Evolutionary conservation across 805 yeast species (phyloP).

Genomic region (Starmerella floris): DNA sequence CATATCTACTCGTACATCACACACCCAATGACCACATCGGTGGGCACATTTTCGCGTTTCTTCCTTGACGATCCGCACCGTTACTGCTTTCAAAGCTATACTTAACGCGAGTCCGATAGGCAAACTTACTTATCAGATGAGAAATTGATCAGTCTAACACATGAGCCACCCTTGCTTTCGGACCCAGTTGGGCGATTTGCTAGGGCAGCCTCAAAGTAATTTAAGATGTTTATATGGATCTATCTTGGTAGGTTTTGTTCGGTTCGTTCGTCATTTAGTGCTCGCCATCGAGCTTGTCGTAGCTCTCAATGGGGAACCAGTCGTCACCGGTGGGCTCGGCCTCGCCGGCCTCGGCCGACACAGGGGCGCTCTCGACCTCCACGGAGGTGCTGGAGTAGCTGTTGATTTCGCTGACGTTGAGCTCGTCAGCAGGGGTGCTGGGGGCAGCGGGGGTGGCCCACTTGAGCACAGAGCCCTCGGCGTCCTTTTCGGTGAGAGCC

Average conservation of each 20-base stretch:
- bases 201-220: no score
- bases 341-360: constrained; percentile 17
- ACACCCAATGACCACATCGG: no score
- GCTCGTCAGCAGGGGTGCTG: constrained; percentile 67
- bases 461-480: constrained; percentile 64
- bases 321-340: constrained; percentile 25
- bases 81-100: no score
- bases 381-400: constrained; percentile 36
- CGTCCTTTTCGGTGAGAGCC: constrained; percentile 56
- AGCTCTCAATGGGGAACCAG: constrained; percentile 33
- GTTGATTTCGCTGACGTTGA: constrained; percentile 41
- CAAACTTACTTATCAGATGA: no score
- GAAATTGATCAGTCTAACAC: no score
- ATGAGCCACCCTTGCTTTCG: no score
- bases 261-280: constrained; percentile 26
- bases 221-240: no score
- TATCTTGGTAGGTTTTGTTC: not conserved
- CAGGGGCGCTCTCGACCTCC: constrained; percentile 26
- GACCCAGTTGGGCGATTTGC: no score
- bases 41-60: no score
- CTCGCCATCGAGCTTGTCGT: constrained; percentile 23
- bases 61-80: no score
- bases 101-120: no score
- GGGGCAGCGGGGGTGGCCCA: constrained; percentile 79
- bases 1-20: not conserved